phyloP scores from a whole-genome alignment of 2,329 filamentous ascomycete species.

The Xenoacremonium recifei region DNA sequence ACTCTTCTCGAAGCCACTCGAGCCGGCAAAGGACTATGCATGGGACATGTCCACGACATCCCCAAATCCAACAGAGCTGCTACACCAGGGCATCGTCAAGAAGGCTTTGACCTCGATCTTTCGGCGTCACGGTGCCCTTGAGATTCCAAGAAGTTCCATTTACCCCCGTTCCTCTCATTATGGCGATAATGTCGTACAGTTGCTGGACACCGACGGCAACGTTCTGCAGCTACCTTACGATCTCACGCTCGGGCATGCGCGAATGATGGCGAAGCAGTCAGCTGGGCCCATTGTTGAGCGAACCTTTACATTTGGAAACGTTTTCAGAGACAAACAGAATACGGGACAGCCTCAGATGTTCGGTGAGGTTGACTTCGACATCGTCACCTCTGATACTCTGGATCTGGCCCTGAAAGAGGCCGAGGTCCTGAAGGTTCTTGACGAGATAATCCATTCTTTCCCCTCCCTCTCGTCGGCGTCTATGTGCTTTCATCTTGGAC shows the following conservation, averaged over 20 bases:
- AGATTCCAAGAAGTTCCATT: constrained; percentile 70
- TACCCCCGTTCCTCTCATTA: constrained; percentile 85
- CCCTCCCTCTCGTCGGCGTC: constrained; percentile 68
- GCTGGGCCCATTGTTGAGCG: constrained; percentile 64
- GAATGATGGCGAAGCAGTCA: constrained; percentile 72
- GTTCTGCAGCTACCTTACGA: constrained; percentile 93
- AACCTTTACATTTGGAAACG: constrained; percentile 82
- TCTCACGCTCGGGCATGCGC: constrained; percentile 83
- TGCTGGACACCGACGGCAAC: constrained; percentile 82
- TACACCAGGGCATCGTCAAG: constrained; percentile 73
- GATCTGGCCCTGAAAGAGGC: constrained; percentile 90
- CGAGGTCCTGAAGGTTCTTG: constrained; percentile 89
- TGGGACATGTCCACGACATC: constrained; percentile 68
- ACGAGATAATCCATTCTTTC: constrained; percentile 82
- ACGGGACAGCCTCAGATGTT: constrained; percentile 81
- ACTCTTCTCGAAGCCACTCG: constrained; percentile 73
- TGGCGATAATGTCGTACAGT: constrained; percentile 66
- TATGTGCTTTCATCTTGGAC: constrained; percentile 89
- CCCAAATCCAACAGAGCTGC: constrained; percentile 57
- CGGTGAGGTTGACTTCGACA: constrained; percentile 94
- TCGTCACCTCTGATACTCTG: constrained; percentile 77
- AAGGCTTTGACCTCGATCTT: constrained; percentile 76
- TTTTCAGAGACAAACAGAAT: constrained; percentile 76
- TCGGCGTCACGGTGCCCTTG: constrained; percentile 83
- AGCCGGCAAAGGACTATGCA: constrained; percentile 76